Evolutionary conservation across 1,284 basidiomycete species (phyloP).

Genomic region (Peniophora sp.): DNA sequence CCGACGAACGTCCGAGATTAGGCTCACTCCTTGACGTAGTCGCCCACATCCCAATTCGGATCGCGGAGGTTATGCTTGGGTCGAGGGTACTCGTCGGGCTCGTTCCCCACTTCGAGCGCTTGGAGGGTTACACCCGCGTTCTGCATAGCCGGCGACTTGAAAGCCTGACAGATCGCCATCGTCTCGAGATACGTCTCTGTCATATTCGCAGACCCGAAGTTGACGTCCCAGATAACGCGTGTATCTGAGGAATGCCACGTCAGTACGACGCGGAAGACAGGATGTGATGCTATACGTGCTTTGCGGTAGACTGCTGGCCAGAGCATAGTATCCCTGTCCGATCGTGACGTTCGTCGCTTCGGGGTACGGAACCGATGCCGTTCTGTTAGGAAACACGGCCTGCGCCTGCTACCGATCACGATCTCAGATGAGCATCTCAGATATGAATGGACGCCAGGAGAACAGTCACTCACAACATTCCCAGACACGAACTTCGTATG

Average conservation of each 20-base stretch:
- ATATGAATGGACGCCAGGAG: background rate
- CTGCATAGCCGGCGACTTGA: constrained; percentile 32
- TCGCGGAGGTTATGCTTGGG: constrained; percentile 37
- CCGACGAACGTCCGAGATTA: no score
- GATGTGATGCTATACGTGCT: constrained; percentile 21
- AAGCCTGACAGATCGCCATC: constrained; percentile 45
- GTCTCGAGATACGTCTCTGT: constrained; percentile 52
- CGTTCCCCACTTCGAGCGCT: constrained; percentile 32
- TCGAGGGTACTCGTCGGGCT: constrained; percentile 46
- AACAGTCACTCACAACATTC: constrained; percentile 26
- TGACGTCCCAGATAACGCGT: constrained; percentile 60
- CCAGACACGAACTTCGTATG: constrained; percentile 44
- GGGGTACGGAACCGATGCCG: constrained; percentile 47
- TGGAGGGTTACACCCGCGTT: constrained; percentile 30
- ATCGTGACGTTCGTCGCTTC: constrained; percentile 51
- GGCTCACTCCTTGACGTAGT: constrained; percentile 49
- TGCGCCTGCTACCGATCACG: constrained; percentile 23
- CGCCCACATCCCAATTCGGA: constrained; percentile 32
- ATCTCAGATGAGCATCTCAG: background rate
- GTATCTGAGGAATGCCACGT: constrained; percentile 28
- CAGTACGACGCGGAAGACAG: background rate
- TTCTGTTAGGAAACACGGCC: constrained; percentile 38
- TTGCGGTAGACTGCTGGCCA: constrained; percentile 46
- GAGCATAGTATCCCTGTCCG: constrained; percentile 49
- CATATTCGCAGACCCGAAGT: constrained; percentile 48